These are phyloP conservation scores for Ilyonectria mors-panacis DNA, from an alignment of 2,329 filamentous ascomycete species.

Conservation along the genomic window DNA sequence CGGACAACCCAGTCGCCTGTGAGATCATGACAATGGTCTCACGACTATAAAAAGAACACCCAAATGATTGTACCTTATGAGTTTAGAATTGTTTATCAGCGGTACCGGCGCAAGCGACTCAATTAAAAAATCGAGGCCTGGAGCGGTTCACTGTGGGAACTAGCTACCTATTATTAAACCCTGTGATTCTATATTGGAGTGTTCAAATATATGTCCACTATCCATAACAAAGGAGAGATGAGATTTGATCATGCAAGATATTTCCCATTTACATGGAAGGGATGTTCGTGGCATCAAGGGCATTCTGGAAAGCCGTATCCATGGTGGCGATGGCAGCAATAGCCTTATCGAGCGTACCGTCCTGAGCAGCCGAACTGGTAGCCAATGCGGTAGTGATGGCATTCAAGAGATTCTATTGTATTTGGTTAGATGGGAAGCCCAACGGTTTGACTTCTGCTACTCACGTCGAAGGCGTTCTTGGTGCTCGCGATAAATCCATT, in stretches of 20 bases:
- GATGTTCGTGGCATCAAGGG: background rate
- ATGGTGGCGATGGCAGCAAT: background rate
- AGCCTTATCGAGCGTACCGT: background rate
- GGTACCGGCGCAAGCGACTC: background rate
- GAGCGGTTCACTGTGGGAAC: background rate
- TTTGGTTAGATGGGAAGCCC: background rate
- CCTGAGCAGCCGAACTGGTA: background rate
- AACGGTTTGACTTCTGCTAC: background rate
- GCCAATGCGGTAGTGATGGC: background rate
- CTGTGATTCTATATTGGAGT: background rate
- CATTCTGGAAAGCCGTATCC: background rate
- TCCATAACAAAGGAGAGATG: background rate
- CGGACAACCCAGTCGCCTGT: background rate
- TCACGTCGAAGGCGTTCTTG: background rate
- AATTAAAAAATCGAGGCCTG: background rate
- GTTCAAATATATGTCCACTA: background rate
- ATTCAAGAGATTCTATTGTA: background rate
- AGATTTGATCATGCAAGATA: background rate
- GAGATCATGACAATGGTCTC: background rate
- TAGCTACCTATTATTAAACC: background rate
- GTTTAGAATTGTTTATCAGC: constrained; percentile 9
- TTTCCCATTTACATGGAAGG: background rate
- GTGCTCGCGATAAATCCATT: background rate
- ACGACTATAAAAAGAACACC: too few relatives aligned
- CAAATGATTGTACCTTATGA: background rate